Evolutionary conservation across 75 land plant genomes (phyloP), one percentile per base, ranked within the genome.

Genomic region (Sequoia sempervirens): DNA sequence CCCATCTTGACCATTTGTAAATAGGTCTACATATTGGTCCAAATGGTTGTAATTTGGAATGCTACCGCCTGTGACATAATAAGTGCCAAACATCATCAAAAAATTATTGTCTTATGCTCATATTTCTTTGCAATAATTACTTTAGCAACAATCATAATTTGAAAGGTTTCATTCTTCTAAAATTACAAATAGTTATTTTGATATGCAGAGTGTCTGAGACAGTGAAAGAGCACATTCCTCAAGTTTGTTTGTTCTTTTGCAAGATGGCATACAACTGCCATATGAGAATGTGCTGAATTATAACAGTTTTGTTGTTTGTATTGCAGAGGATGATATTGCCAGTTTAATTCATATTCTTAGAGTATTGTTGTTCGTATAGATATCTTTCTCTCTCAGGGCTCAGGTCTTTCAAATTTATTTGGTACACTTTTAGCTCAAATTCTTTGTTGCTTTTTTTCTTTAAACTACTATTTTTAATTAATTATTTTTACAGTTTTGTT

Each of bases 261-360:
- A 97, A 97, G 99, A 97, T 92, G 99, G 99, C 12, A 94, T 97
- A 75, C 93, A 89, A 56, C 84, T 97, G 23, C 93, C 96, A 4
- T 97, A 94, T 85, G 99, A 97, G 86, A 95, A 94, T 89, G 88
- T 97, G 73, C 90, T 97, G 38, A 85, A 95, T 79, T 97, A 95
- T 89, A 88, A 91, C 17, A 92, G 91, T 80, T 97, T 97, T 89
- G 90, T 93, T 47, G 96, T 95, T 79, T 92, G 98, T 37, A 88
- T 97, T 53, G 80, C 86, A 5, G 99, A 97, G 88, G 96, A 95
- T 79, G 93, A 97, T 50, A 92, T 97, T 68, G 94, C 92, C 75
- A 87, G 93, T 36, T 84, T 97, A 82, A 85, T 94, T n/a, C 86
- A 89, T 12, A 90, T 95, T 82, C 91, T 97, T 38, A 83, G 92